Evolutionary conservation across 192 early-diverging fungal genomes (phyloP), one percentile per base, ranked within the genome.

Genomic region (Coemansia sp.): DNA sequence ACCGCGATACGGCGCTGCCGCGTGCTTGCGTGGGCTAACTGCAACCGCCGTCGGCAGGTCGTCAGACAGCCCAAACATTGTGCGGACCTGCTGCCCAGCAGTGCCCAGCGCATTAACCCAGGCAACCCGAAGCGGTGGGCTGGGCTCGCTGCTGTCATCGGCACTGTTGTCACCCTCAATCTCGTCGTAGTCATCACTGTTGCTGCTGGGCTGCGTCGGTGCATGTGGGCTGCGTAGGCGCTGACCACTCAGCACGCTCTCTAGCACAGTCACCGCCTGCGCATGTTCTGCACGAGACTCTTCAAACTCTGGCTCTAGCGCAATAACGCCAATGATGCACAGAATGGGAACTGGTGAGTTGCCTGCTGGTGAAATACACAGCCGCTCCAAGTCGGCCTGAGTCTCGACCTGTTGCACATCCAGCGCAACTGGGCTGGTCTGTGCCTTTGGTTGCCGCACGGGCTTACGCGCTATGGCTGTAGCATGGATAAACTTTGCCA

Each of bases 71-170:
- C 84, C 79, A 72, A 89, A 86, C 29, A 84, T 59, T 2, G 67
- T 56, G 45, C 79, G 76, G 6, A 90, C 56, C 9, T 67, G 58
- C 17, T 65, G 48, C 2, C 84, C 81, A n/a, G 72, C 62, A 17
- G 69, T 64, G 24, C 74, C 60, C 29, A 85, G 67, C 6, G 84
- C 84, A 54, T 86, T 83, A 50, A 88, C 85, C 89, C 89, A 91
- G 23, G 82, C 65, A n/a, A 84, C 83, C 29, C 82, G 72, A 23
- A 88, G 66, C 12, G 84, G 65, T 5, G 58, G 50, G 32, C 41
- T 17, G 21, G 47, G 59, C 12, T 87, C 56, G 39, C 10, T 14
- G 14, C 7, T 41, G 3, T 78, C 66, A 17, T 63, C 60, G 14
- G 85, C 45, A 35, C 78, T 79, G 21, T 72, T 69, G 8, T 66